Conservation (phyloP, 352 stramenopile species). For the Pythium dissotocum region DNA sequence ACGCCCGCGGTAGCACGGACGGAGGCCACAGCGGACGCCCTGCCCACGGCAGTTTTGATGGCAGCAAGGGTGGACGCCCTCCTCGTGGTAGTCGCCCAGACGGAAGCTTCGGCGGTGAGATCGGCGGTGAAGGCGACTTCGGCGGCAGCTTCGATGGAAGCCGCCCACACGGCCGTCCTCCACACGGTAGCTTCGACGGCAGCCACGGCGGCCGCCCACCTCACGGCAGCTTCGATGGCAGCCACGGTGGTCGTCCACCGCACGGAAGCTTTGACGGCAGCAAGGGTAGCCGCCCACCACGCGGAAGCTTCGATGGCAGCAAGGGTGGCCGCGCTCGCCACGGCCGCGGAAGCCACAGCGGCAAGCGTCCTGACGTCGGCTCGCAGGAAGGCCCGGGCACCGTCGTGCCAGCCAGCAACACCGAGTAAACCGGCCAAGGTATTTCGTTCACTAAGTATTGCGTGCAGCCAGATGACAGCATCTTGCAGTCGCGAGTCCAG, state of each 20-base stretch:
- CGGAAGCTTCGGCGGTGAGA: conserved; percentile 4
- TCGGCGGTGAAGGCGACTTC: too few species aligned
- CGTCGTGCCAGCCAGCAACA: background rate
- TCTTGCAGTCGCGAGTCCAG: too few species aligned
- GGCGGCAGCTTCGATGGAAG: background rate
- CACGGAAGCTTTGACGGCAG: background rate
- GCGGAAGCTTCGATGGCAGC: conserved; percentile 2
- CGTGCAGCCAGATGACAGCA: too few species aligned
- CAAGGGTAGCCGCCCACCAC: background rate
- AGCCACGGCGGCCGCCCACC: background rate
- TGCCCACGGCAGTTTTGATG: background rate
- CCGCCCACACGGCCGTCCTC: too few species aligned
- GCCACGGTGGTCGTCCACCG: background rate
- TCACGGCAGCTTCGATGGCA: conserved; percentile 9
- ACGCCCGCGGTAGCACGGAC: conserved; percentile 4
- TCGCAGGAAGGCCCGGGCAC: conserved; percentile 5
- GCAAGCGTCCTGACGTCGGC: conserved; percentile 7
- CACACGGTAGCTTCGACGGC: background rate
- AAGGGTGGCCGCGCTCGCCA: background rate
- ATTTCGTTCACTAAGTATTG: background rate
- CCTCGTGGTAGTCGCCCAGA: background rate
- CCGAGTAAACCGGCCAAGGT: background rate
- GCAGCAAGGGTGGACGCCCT: background rate
- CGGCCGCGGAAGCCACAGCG: conserved; percentile 10
- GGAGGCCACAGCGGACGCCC: conserved; percentile 1